phyloP scores from a whole-genome alignment of 306 rosid genomes.

The Arachis hypogaea region DNA sequence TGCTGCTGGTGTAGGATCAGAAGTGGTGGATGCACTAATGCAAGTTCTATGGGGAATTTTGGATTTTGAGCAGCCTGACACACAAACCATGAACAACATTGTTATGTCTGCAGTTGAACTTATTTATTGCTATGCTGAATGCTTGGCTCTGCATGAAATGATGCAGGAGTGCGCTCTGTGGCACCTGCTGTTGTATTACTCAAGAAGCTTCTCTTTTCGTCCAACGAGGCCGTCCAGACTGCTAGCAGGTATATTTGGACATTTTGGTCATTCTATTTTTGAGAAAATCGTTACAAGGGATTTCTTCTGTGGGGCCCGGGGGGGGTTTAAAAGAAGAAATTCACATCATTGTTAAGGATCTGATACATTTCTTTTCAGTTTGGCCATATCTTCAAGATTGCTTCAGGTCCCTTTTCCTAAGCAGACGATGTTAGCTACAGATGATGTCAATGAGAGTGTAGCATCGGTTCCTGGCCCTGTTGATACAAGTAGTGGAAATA shows the following conservation, averaged over 20 bases:
- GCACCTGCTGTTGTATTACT: conserved; percentile 90
- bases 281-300: too few relatives aligned
- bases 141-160: conserved; percentile 90
- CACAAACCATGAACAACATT: conserved; percentile 92
- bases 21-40: conserved; percentile 92
- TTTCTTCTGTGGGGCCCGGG: too few relatives aligned
- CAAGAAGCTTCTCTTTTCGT: conserved; percentile 83
- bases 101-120: conserved; percentile 99
- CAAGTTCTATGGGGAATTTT: conserved; percentile 97
- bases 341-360: neutral
- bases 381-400: conserved; percentile 98
- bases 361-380: conserved; percentile 56
- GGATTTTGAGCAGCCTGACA: conserved; percentile 96
- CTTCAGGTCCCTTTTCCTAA: conserved; percentile 99
- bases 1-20: conserved; percentile 70
- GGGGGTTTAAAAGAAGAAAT: too few relatives aligned
- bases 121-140: conserved; percentile 97
- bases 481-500: conserved; percentile 66
- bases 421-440: conserved; percentile 96
- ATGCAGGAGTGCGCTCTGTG: conserved; percentile 68
- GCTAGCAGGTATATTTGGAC: conserved; percentile 76
- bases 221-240: conserved; percentile 94
- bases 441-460: conserved; percentile 80
- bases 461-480: conserved; percentile 69
- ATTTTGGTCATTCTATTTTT: conserved; percentile 15